phyloP scores from a whole-genome alignment of 2,329 filamentous ascomycete genomes.

The Hypocreales sp. region DNA sequence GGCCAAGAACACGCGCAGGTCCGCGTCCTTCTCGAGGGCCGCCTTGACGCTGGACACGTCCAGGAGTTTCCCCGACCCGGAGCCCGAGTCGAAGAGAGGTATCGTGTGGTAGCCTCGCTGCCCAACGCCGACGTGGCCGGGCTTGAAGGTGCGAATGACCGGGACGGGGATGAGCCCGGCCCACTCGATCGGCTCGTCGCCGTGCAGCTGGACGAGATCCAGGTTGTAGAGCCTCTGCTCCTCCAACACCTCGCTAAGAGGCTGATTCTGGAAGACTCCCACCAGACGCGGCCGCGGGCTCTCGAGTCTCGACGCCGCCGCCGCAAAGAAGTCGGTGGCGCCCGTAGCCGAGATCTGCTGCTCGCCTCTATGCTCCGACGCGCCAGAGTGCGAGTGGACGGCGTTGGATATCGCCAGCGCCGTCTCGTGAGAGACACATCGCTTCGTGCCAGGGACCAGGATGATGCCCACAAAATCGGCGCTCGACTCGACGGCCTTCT shows the following conservation, averaged over 20 bases:
- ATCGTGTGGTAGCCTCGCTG: slow-evolving; percentile 68
- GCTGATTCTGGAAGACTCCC: slow-evolving; percentile 87
- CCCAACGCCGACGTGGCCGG: slow-evolving; percentile 55
- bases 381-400: slow-evolving; percentile 52
- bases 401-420: slow-evolving; percentile 67
- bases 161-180: slow-evolving; percentile 77
- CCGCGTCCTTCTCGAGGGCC: slow-evolving; percentile 49
- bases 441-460: slow-evolving; percentile 64
- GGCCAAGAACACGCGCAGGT: slow-evolving; percentile 66
- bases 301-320: slow-evolving; percentile 30
- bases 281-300: slow-evolving; percentile 59
- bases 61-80: slow-evolving; percentile 67
- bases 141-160: slow-evolving; percentile 74
- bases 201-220: slow-evolving; percentile 87
- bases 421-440: slow-evolving; percentile 63
- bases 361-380: slow-evolving; percentile 16
- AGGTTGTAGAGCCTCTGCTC: slow-evolving; percentile 63
- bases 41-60: slow-evolving; percentile 55
- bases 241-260: slow-evolving; percentile 65
- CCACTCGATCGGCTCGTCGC: slow-evolving; percentile 87
- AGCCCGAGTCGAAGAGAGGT: slow-evolving; percentile 74
- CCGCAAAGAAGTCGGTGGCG: slow-evolving; percentile 58
- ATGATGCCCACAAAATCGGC: slow-evolving; percentile 93
- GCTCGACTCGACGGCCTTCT: slow-evolving; percentile 66
- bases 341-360: slow-evolving; percentile 11